phyloP scores from a whole-genome alignment of 1,284 basidiomycete genomes.

The Nidula niveotomentosa region DNA sequence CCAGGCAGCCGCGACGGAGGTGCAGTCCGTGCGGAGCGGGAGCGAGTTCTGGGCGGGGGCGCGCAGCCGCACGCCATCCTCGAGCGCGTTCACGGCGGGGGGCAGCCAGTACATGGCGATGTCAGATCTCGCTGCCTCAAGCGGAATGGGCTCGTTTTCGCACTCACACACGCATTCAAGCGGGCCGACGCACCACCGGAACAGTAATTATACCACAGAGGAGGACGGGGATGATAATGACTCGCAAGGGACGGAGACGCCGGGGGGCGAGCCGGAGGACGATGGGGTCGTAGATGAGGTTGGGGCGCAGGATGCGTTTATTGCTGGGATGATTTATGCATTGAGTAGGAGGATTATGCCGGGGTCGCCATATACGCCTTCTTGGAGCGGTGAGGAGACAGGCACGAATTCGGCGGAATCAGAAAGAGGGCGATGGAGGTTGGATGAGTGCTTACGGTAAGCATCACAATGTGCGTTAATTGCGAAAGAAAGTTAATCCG shows the following conservation, averaged over 20 bases:
- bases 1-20: constrained; percentile 25
- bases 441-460: constrained; percentile 77
- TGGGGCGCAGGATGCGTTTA: constrained; percentile 77
- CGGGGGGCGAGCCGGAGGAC: constrained; percentile 33
- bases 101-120: constrained; percentile 25
- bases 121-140: constrained; percentile 28
- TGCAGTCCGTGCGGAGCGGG: constrained; percentile 65
- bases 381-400: constrained; percentile 38
- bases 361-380: constrained; percentile 69
- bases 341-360: constrained; percentile 65
- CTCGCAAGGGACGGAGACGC: constrained; percentile 57
- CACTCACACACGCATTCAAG: constrained; percentile 23
- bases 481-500: not conserved
- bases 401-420: constrained; percentile 28
- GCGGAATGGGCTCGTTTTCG: constrained; percentile 13
- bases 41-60: constrained; percentile 74
- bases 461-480: constrained; percentile 6
- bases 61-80: constrained; percentile 53
- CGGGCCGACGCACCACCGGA: constrained; percentile 18
- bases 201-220: constrained; percentile 17
- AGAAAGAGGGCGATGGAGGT: constrained; percentile 58
- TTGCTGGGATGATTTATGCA: constrained; percentile 80
- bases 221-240: constrained; percentile 48
- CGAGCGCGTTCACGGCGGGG: constrained; percentile 52
- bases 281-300: constrained; percentile 59